These are phyloP conservation scores for Vicia sativa DNA, from an alignment of 306 rosid genomes.

Conservation along the genomic window DNA sequence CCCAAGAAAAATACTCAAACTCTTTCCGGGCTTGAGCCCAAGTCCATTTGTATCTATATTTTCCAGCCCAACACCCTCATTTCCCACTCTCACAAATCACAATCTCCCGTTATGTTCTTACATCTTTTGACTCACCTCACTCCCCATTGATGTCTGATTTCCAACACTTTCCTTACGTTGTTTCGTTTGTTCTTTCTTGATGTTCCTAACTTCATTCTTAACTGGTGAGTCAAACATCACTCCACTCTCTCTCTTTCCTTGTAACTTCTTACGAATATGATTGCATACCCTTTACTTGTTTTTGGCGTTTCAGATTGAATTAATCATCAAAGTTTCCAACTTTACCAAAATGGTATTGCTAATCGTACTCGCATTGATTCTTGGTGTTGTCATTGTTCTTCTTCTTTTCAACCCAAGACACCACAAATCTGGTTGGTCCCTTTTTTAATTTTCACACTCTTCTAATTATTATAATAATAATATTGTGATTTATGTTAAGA, in stretches of 20 bases:
- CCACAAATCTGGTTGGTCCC: conserved; percentile 48
- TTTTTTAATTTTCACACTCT: not conserved
- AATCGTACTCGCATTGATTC: conserved; percentile 54
- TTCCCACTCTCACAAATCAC: not conserved
- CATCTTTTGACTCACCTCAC: conserved; percentile 6
- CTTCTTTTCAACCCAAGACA: conserved; percentile 48
- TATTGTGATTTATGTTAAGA: conserved; percentile 6
- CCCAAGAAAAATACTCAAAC: too few relatives aligned
- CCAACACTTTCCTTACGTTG: not conserved
- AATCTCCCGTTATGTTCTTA: not conserved
- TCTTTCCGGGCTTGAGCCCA: not conserved
- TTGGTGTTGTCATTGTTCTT: conserved; percentile 53
- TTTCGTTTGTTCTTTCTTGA: not conserved
- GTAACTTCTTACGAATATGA: not conserved
- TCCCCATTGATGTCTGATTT: not conserved
- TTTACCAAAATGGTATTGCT: conserved; percentile 49
- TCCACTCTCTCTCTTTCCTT: not conserved
- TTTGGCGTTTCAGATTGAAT: conserved; percentile 38
- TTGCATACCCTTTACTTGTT: conserved; percentile 22
- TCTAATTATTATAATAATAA: not conserved
- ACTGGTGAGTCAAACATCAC: conserved; percentile 1
- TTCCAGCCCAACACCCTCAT: not conserved
- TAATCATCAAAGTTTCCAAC: conserved; percentile 28
- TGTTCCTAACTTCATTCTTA: conserved; percentile 9
- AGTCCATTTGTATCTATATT: not conserved